Conservation (phyloP, 2,329 filamentous ascomycete species). For the Hawksworthiomyces lignivorus region DNA sequence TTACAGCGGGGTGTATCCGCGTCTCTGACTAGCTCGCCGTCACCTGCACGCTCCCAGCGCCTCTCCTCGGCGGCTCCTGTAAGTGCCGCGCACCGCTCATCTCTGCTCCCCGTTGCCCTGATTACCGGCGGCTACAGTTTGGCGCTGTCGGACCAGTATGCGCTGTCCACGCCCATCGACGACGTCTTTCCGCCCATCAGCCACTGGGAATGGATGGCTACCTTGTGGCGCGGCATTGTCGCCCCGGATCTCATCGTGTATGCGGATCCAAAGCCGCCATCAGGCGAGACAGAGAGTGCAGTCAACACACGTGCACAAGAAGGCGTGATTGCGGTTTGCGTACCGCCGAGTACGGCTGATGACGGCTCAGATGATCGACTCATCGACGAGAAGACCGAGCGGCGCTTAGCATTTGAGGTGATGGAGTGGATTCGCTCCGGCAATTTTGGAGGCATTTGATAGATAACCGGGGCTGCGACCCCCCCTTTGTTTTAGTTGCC, state of each 20-base stretch:
- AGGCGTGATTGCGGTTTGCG: conserved; percentile 47
- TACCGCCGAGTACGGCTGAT: conserved; percentile 22
- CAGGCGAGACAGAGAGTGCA: conserved; percentile 9
- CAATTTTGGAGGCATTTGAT: conserved; percentile 26
- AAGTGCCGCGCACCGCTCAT: no score
- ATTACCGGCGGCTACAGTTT: conserved; percentile 74
- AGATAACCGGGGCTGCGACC: no score
- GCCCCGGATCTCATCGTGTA: conserved; percentile 75
- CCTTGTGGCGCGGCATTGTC: conserved; percentile 79
- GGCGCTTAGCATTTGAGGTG: conserved; percentile 78
- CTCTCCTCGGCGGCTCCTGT: background rate
- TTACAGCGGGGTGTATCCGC: no score
- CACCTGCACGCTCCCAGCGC: no score
- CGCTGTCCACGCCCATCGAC: conserved; percentile 62
- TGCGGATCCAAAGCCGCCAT: conserved; percentile 6
- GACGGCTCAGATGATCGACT: conserved; percentile 5
- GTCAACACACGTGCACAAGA: conserved; percentile 34
- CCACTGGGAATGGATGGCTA: conserved; percentile 97
- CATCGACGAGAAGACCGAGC: conserved; percentile 61
- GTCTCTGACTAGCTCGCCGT: background rate
- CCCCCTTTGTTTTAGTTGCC: no score
- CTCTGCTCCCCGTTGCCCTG: conserved; percentile 56
- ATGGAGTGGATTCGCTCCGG: conserved; percentile 64
- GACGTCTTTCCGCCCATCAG: conserved; percentile 76
- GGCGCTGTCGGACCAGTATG: conserved; percentile 67